Conservation (phyloP, 768 basidiomycete species). For the Lactarius vividus region DNA sequence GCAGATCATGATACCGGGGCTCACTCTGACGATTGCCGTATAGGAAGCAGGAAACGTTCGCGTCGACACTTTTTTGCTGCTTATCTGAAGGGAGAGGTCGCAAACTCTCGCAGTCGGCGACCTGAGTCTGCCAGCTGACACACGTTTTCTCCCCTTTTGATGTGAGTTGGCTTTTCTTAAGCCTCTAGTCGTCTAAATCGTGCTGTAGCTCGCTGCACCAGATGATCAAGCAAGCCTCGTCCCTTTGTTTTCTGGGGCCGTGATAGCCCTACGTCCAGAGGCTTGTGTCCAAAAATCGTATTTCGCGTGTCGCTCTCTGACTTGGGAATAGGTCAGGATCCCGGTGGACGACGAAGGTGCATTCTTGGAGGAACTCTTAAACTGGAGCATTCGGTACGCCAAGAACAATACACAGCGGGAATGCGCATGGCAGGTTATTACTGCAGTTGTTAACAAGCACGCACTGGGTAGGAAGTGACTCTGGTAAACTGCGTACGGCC, state of each 20-base stretch:
- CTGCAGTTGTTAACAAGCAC: conserved; percentile 78
- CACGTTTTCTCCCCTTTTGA: conserved; percentile 49
- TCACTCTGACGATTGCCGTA: background rate
- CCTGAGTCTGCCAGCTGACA: conserved; percentile 43
- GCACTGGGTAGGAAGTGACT: conserved; percentile 50
- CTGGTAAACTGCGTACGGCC: background rate
- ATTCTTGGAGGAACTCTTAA: conserved; percentile 54
- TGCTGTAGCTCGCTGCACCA: conserved; percentile 42
- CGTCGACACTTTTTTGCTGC: conserved; percentile 50
- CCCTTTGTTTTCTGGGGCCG: conserved; percentile 60
- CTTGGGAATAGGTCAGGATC: conserved; percentile 46
- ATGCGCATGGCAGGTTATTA: conserved; percentile 54
- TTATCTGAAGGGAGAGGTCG: conserved; percentile 52
- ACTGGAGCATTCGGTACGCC: conserved; percentile 55
- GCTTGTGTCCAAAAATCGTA: conserved; percentile 36
- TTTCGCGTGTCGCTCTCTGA: conserved; percentile 13
- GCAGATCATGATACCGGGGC: too few species aligned
- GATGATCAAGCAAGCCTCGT: conserved; percentile 60
- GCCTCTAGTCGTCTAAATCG: background rate
- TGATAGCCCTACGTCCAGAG: conserved; percentile 65
- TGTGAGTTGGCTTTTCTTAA: conserved; percentile 37
- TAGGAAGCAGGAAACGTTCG: conserved; percentile 67
- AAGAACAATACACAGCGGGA: conserved; percentile 52
- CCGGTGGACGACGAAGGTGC: conserved; percentile 47
- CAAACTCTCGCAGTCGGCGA: conserved; percentile 54